Conservation (phyloP, 2,329 filamentous ascomycete species). For the Scopulariopsis brevicaulis region DNA sequence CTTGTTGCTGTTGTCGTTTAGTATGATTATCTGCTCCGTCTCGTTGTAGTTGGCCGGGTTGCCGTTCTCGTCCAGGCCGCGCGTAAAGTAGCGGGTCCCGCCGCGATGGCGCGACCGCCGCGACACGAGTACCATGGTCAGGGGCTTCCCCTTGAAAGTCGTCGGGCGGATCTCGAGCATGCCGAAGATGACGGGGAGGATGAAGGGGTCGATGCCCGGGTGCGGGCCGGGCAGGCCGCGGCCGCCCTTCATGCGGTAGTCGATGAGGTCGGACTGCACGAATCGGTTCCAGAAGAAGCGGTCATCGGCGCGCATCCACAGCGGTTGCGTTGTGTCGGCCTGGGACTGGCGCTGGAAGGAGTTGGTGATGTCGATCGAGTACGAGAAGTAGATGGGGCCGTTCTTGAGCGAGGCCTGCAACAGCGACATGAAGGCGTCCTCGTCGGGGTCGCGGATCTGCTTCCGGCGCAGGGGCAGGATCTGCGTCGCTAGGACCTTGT, state of each 20-base stretch:
- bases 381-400: conserved; percentile 95
- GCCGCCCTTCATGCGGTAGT: conserved; percentile 60
- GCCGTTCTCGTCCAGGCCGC: conserved; percentile 85
- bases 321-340: conserved; percentile 55
- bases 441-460: conserved; percentile 81
- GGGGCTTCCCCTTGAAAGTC: conserved; percentile 68
- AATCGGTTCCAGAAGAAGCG: conserved; percentile 99
- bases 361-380: conserved; percentile 93
- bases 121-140: conserved; percentile 83
- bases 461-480: conserved; percentile 90
- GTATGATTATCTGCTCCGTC: conserved; percentile 82
- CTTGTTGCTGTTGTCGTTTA: conserved; percentile 64
- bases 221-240: conserved; percentile 59
- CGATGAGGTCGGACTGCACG: conserved; percentile 80
- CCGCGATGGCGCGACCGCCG: conserved; percentile 78
- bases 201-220: conserved; percentile 75
- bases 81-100: conserved; percentile 89
- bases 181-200: conserved; percentile 90
- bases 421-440: conserved; percentile 79
- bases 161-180: conserved; percentile 89
- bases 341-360: conserved; percentile 90
- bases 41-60: conserved; percentile 99
- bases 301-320: conserved; percentile 91
- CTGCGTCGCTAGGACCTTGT: conserved; percentile 84
- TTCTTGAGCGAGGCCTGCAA: conserved; percentile 73